Evolutionary conservation across 306 rosid genomes (phyloP).

Genomic region (Cercis canadensis): DNA sequence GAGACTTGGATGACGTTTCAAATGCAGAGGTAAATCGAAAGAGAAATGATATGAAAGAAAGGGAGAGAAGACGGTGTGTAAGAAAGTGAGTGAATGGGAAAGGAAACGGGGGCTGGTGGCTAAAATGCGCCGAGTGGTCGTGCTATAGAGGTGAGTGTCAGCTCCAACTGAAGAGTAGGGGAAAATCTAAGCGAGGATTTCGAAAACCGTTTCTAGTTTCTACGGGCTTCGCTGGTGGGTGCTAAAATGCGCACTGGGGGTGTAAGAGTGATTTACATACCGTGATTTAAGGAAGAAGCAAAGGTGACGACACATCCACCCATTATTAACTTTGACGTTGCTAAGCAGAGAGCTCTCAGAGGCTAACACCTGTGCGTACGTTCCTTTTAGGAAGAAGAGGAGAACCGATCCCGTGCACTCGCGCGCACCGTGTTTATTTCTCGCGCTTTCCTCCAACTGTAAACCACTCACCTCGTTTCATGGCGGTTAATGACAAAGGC

Average conservation of each 20-base stretch:
- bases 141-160: background rate
- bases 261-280: background rate
- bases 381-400: background rate
- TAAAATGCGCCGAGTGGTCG: slow-evolving; percentile 11
- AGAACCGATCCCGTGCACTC: background rate
- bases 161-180: background rate
- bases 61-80: slow-evolving; percentile 16
- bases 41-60: slow-evolving; percentile 22
- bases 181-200: background rate
- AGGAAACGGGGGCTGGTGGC: background rate
- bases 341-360: background rate
- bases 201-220: background rate
- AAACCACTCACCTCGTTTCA: background rate
- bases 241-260: background rate
- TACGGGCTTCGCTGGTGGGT: background rate
- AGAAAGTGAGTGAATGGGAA: background rate
- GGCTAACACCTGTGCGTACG: slow-evolving; percentile 14
- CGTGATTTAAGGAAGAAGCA: slow-evolving; percentile 9
- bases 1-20: slow-evolving; percentile 24
- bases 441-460: background rate
- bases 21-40: slow-evolving; percentile 43
- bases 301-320: background rate
- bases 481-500: background rate
- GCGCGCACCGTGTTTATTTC: background rate
- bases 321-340: background rate